Evolutionary conservation across 805 yeast genomes (phyloP).

Genomic region (Metschnikowia reukaufii): DNA sequence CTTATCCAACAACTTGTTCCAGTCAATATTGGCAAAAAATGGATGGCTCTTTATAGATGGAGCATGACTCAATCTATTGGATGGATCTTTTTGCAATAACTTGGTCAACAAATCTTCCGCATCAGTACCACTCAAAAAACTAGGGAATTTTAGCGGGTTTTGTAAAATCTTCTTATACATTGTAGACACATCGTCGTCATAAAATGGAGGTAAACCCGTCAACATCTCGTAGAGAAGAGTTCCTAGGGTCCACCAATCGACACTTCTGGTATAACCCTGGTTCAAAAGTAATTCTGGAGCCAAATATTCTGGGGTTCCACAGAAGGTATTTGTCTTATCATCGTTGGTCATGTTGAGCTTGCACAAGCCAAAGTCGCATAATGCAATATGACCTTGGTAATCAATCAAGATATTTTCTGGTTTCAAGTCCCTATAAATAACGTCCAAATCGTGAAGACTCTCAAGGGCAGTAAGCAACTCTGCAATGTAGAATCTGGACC

Average conservation of each 20-base stretch:
- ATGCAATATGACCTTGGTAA: conserved; percentile 95
- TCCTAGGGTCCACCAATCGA: conserved; percentile 99
- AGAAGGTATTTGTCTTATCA: conserved; percentile 87
- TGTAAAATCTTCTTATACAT: conserved; percentile 94
- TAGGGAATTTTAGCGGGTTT: conserved; percentile 87
- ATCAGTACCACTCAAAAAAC: conserved; percentile 73
- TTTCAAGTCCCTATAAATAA: conserved; percentile 91
- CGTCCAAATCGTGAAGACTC: conserved; percentile 85
- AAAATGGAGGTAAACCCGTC: conserved; percentile 95
- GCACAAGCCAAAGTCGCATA: conserved; percentile 96
- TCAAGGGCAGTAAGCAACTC: conserved; percentile 92
- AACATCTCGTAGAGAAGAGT: conserved; percentile 92
- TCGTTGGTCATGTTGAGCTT: conserved; percentile 90
- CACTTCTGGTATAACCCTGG: conserved; percentile 92
- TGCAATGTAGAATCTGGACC: conserved; percentile 92
- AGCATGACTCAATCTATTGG: conserved; percentile 76
- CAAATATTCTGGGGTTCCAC: conserved; percentile 97
- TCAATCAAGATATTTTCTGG: conserved; percentile 94
- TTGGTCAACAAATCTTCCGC: conserved; percentile 79
- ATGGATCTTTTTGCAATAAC: conserved; percentile 82
- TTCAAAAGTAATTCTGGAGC: conserved; percentile 93
- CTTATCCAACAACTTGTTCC: conserved; percentile 79
- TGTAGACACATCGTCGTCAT: conserved; percentile 86
- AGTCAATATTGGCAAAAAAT: conserved; percentile 86
- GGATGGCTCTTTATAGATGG: conserved; percentile 79